Evolutionary conservation across 768 basidiomycete species (phyloP).

Genomic region (Gautieria morchelliformis): DNA sequence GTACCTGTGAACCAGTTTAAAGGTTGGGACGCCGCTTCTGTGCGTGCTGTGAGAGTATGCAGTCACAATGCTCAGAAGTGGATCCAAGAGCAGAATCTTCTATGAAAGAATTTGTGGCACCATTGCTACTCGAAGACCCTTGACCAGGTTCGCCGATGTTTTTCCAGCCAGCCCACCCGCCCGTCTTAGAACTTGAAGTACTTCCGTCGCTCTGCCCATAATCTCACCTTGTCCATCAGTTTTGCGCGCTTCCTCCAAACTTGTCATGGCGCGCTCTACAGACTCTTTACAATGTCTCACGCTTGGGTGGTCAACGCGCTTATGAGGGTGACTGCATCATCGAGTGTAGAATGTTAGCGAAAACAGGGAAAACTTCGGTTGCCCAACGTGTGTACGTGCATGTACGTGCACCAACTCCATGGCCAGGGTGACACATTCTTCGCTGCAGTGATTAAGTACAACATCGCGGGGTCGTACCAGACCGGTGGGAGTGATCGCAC

Average conservation of each 20-base stretch:
- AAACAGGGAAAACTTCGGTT: slow-evolving; percentile 10
- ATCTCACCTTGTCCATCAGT: slow-evolving; percentile 27
- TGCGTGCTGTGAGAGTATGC: not conserved
- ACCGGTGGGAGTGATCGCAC: slow-evolving; percentile 18
- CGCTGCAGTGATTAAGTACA: slow-evolving; percentile 25
- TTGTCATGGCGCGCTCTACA: slow-evolving; percentile 28
- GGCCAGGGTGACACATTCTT: slow-evolving; percentile 30
- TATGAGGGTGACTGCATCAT: slow-evolving; percentile 37
- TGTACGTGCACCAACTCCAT: slow-evolving; percentile 34
- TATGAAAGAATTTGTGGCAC: too few species aligned
- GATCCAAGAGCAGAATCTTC: too few species aligned
- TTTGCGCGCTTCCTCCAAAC: slow-evolving; percentile 25
- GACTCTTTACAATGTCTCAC: slow-evolving; percentile 27
- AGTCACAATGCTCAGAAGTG: not conserved
- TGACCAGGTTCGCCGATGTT: not conserved
- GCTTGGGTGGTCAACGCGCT: slow-evolving; percentile 26
- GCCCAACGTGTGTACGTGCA: slow-evolving; percentile 24
- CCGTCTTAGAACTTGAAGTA: slow-evolving; percentile 22
- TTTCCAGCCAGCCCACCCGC: not conserved
- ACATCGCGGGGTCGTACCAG: not conserved
- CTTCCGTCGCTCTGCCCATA: slow-evolving; percentile 30
- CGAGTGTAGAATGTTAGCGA: slow-evolving; percentile 26
- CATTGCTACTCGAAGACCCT: too few species aligned
- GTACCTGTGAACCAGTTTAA: not conserved
- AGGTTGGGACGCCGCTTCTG: not conserved